Conservation (phyloP, 805 yeast species). For the Saturnispora ahearnii region DNA sequence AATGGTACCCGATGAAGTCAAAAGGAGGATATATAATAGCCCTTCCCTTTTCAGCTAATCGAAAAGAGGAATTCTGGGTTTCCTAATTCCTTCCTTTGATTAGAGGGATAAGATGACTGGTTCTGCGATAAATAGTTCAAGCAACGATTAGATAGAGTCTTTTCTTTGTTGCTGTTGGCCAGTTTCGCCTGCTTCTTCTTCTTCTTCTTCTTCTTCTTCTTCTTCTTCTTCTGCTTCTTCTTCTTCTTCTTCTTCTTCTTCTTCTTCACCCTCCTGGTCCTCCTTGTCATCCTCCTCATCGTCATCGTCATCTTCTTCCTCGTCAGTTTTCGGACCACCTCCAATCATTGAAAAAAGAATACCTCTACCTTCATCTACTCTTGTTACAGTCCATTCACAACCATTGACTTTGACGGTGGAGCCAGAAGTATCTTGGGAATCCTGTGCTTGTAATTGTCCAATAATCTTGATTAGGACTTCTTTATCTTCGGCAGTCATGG, state of each 20-base stretch:
- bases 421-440: neutral
- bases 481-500: conserved; percentile 2
- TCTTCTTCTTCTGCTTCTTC: neutral
- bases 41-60: too few species aligned
- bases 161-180: neutral
- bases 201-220: neutral
- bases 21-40: neutral
- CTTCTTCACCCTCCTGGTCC: neutral
- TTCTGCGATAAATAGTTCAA: too few species aligned
- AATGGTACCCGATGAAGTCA: neutral
- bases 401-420: conserved; percentile 1
- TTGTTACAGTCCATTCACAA: neutral
- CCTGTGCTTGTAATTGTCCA: neutral
- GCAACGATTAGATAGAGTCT: too few species aligned
- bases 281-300: neutral
- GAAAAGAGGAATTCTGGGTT: too few species aligned
- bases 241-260: neutral
- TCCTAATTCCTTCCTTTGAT: too few species aligned
- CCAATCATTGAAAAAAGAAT: conserved; percentile 2
- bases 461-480: conserved; percentile 1
- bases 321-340: neutral
- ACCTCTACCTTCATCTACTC: conserved; percentile 1
- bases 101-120: too few species aligned
- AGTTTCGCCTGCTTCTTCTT: neutral
- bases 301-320: neutral